Base-by-base conservation (phyloP, 116 monocot species). In the Iris pallida region DNA sequence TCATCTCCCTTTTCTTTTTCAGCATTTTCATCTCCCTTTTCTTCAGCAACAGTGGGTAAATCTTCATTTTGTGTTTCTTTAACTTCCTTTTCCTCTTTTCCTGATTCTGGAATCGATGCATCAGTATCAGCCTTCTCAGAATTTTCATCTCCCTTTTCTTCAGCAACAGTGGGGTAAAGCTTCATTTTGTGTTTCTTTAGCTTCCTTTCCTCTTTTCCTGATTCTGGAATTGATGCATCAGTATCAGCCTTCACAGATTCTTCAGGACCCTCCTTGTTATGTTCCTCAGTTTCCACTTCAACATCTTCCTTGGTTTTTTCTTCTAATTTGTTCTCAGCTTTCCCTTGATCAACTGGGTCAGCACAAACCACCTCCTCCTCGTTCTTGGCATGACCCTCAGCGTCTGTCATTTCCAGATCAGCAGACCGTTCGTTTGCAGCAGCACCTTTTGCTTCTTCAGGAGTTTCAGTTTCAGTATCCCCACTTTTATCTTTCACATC, bases 381-480 rank as follows among this genome's bases (percentile, higher is more conserved):
- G 9, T 58, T 20, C 10, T 0, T 19, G 18, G 9, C 16, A 8
- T 16, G 9, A 58, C 20, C 20, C 6, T 58, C 20, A 58, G 58
- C 9, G 0, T 58, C 58, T 58, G 16, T 20, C 16, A 7, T 10
- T 58, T 16, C 58, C 58, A 18, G 10, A 20, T 69, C 69, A 44
- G 45, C 69, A 43, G 69, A 42, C 14, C 56, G 45, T 45, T 57
- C 19, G 43, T 42, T 55, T 69, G 53, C 16, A 16, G 44, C 45
- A 40, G 41, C 15, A 42, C 0, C 20, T 63, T 63, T 10, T 20
- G 14, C 41, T 7, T 14, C 63, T 43, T 41, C 12, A 12, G 18
- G 9, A 13, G 63, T 1, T 63, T 41, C 45, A 13, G 13, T 40
- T 63, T 63, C 63, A 5, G 40, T 15, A 14, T 44, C 11, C 0